A percentile compares a stretch with the other conserved stretches of the same genome.
Evolutionary conservation across 2,329 filamentous ascomycete species (phyloP).

Genomic region (Claviceps africana): DNA sequence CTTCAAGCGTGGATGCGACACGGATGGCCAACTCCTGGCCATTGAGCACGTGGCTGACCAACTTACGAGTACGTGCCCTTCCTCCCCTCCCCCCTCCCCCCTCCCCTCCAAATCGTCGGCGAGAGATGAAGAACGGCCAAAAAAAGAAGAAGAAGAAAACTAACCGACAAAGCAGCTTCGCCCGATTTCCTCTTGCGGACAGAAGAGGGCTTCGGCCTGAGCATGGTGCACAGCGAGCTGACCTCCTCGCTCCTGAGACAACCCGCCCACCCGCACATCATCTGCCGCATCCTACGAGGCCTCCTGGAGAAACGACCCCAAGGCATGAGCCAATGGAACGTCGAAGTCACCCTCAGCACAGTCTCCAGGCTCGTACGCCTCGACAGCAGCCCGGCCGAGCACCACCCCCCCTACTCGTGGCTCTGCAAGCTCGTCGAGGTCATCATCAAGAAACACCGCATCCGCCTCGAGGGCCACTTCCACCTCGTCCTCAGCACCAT

Average conservation of each 20-base stretch:
- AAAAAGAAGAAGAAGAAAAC: background rate
- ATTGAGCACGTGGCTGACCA: slow-evolving; percentile 28
- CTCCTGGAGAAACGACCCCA: slow-evolving; percentile 37
- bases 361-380: slow-evolving; percentile 23
- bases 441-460: slow-evolving; percentile 44
- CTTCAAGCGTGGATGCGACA: slow-evolving; percentile 16
- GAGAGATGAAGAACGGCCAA: too few relatives aligned
- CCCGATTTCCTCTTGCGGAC: slow-evolving; percentile 15
- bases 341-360: slow-evolving; percentile 37
- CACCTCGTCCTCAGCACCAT: slow-evolving; percentile 42
- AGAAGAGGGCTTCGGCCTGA: slow-evolving; percentile 22
- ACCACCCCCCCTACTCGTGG: slow-evolving; percentile 25
- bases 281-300: slow-evolving; percentile 27
- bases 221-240: slow-evolving; percentile 28
- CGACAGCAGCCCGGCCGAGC: slow-evolving; percentile 13
- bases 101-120: too few relatives aligned
- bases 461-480: slow-evolving; percentile 48
- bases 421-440: slow-evolving; percentile 41
- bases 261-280: slow-evolving; percentile 21
- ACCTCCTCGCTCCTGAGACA: slow-evolving; percentile 19
- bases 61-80: slow-evolving; percentile 21
- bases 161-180: slow-evolving; percentile 11
- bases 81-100: background rate
- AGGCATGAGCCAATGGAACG: slow-evolving; percentile 43
- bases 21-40: slow-evolving; percentile 29